phyloP scores from a whole-genome alignment of 371 early-diverging fungal species.

The Circinella umbellata region DNA sequence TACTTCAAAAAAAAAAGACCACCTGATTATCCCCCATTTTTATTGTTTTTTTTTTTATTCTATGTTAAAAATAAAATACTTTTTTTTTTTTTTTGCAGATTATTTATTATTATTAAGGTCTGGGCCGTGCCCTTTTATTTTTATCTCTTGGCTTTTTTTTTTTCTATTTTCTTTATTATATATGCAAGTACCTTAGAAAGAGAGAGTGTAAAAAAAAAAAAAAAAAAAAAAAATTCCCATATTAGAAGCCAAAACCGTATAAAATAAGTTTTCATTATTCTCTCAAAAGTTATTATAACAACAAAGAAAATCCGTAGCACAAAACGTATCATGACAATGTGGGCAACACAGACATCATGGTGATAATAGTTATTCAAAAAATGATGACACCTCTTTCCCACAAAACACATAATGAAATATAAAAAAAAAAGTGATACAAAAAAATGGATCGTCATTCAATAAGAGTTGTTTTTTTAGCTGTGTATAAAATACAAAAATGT shows the following conservation, averaged over 20 bases:
- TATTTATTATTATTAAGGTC: slow-evolving; percentile 4
- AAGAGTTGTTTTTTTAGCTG: background rate
- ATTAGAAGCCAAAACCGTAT: background rate
- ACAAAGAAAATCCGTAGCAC: background rate
- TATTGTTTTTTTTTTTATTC: background rate
- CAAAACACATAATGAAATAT: too few relatives aligned
- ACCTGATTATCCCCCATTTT: background rate
- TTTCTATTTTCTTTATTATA: too few relatives aligned
- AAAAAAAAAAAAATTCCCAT: background rate
- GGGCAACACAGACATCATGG: too few relatives aligned
- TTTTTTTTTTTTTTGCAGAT: too few relatives aligned
- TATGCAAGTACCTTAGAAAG: too few relatives aligned
- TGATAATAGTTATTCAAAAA: too few relatives aligned
- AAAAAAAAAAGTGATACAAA: too few relatives aligned
- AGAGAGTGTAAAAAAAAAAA: too few relatives aligned
- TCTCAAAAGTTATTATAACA: background rate
- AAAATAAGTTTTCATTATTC: background rate
- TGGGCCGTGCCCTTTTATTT: background rate
- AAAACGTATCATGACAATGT: background rate
- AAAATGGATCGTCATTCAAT: background rate
- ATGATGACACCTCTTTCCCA: too few relatives aligned
- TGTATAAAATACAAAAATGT: background rate
- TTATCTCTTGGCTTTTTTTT: background rate
- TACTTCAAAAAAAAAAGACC: too few relatives aligned
- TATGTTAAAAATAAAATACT: too few relatives aligned